phyloP scores from a whole-genome alignment of 1,139 yeast species.

The Lodderomyces oxycetoniae region DNA sequence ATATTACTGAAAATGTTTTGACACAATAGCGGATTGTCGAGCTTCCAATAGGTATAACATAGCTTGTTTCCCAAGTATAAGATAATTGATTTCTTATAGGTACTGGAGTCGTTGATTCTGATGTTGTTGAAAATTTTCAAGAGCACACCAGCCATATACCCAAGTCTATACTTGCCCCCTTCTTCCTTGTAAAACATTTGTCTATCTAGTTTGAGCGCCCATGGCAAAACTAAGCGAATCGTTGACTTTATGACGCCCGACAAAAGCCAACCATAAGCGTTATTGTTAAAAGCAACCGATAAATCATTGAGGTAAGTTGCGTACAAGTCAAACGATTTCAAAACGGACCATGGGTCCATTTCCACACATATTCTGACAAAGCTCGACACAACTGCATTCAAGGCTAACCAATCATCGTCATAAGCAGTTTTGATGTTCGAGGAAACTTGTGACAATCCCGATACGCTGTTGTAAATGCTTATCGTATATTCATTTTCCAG shows the following conservation, averaged over 20 bases:
- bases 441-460: background rate
- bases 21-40: slow-evolving; percentile 64
- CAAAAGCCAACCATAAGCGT: slow-evolving; percentile 46
- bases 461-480: slow-evolving; percentile 7
- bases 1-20: slow-evolving; percentile 73
- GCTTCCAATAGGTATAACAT: slow-evolving; percentile 59
- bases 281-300: slow-evolving; percentile 55
- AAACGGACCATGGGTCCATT: slow-evolving; percentile 54
- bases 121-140: slow-evolving; percentile 61
- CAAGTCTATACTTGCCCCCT: slow-evolving; percentile 43
- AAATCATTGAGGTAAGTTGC: slow-evolving; percentile 49
- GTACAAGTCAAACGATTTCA: slow-evolving; percentile 57
- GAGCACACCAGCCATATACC: slow-evolving; percentile 53
- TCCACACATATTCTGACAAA: slow-evolving; percentile 52
- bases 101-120: slow-evolving; percentile 44
- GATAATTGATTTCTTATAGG: slow-evolving; percentile 47
- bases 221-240: slow-evolving; percentile 41
- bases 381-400: slow-evolving; percentile 45
- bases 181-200: slow-evolving; percentile 39
- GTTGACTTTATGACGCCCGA: slow-evolving; percentile 41
- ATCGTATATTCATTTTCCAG: slow-evolving; percentile 9
- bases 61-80: slow-evolving; percentile 53
- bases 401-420: slow-evolving; percentile 45
- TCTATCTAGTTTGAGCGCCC: slow-evolving; percentile 48
- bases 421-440: slow-evolving; percentile 25